Percentiles rank a stretch among this genome's conserved stretches.
These are phyloP conservation scores for Rhizopogon roseolus DNA, from an alignment of 768 basidiomycete genomes.

Conservation along the genomic window DNA sequence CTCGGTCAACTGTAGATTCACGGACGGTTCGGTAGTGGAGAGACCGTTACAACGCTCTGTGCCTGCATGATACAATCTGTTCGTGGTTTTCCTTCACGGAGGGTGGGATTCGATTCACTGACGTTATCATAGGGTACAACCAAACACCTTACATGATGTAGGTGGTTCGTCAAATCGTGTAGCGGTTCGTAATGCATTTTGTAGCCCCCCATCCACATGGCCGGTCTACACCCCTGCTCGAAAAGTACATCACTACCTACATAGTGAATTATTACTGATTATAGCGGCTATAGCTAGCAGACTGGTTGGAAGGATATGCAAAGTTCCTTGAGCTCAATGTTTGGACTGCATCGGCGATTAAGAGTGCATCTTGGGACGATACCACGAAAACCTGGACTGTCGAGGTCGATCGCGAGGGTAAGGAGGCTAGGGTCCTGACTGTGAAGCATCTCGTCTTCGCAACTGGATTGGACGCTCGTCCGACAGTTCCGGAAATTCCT, in stretches of 20 bases:
- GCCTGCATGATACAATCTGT: slow-evolving; percentile 50
- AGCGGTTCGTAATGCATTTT: not conserved
- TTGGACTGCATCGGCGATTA: slow-evolving; percentile 50
- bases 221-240: slow-evolving; percentile 45
- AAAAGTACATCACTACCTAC: slow-evolving; percentile 30
- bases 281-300: slow-evolving; percentile 42
- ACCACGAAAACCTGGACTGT: slow-evolving; percentile 41
- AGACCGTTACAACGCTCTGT: slow-evolving; percentile 28
- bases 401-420: slow-evolving; percentile 29
- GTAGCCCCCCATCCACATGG: slow-evolving; percentile 56
- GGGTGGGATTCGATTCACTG: not conserved
- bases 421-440: slow-evolving; percentile 28
- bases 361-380: slow-evolving; percentile 33
- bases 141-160: slow-evolving; percentile 54
- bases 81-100: slow-evolving; percentile 11
- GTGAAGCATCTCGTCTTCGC: slow-evolving; percentile 54
- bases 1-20: not conserved
- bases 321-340: slow-evolving; percentile 55
- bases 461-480: slow-evolving; percentile 44
- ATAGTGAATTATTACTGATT: not conserved
- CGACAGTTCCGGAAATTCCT: slow-evolving; percentile 39
- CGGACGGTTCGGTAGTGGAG: slow-evolving; percentile 36
- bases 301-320: slow-evolving; percentile 64
- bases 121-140: slow-evolving; percentile 34
- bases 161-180: slow-evolving; percentile 10